A percentile compares a stretch with the other conserved stretches of the same genome.
These are phyloP conservation scores for Mentha longifolia DNA, from an alignment of 257 asterid species.

Conservation along the genomic window DNA sequence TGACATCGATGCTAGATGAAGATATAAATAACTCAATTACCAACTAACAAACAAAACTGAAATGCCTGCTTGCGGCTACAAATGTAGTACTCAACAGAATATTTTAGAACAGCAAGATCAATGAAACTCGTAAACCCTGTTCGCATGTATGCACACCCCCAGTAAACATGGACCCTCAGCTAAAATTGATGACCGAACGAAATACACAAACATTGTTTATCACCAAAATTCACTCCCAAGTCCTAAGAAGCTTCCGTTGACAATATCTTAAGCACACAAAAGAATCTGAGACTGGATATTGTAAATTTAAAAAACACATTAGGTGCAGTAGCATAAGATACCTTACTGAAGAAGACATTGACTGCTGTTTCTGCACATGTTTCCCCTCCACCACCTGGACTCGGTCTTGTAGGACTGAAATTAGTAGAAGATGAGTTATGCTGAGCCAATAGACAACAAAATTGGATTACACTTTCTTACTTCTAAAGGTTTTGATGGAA, in stretches of 20 bases:
- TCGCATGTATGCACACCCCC: not conserved
- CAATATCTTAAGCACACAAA: not conserved
- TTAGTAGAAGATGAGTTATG: conserved; percentile 20
- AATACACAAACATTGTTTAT: conserved; percentile 2
- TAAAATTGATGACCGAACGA: not conserved
- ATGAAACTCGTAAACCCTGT: conserved; percentile 10
- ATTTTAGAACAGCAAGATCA: not conserved
- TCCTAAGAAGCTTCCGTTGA: conserved; percentile 17
- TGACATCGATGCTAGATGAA: conserved; percentile 9
- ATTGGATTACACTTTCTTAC: conserved; percentile 24
- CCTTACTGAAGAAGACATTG: conserved; percentile 88
- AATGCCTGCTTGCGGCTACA: not conserved
- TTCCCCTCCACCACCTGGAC: conserved; percentile 98
- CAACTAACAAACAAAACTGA: conserved; percentile 25
- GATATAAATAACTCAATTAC: conserved; percentile 13
- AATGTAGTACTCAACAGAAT: not conserved
- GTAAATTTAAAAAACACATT: conserved; percentile 17
- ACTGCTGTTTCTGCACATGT: conserved; percentile 97
- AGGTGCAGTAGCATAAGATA: conserved; percentile 43
- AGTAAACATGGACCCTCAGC: conserved; percentile 4
- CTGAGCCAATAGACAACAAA: conserved; percentile 14
- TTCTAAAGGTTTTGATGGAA: conserved; percentile 17
- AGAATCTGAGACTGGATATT: conserved; percentile 4
- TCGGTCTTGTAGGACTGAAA: conserved; percentile 95
- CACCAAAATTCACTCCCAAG: conserved; percentile 9